Evolutionary conservation across 768 basidiomycete species (phyloP).

Genomic region (Phylloporus arenicola): DNA sequence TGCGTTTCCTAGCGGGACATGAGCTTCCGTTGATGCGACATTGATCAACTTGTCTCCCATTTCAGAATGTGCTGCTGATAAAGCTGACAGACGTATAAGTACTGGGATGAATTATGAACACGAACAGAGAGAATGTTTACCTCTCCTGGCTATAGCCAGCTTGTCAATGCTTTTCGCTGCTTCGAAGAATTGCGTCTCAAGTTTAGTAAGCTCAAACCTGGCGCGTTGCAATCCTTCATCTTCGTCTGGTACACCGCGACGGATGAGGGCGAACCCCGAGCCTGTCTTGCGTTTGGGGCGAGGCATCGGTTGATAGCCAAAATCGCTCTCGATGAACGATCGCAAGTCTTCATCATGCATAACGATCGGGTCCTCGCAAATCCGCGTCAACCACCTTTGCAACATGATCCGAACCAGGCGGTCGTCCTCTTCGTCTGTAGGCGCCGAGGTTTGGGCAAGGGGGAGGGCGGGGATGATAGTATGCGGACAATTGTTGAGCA

Average conservation of each 20-base stretch:
- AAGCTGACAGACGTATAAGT: constrained; percentile 40
- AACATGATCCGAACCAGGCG: constrained; percentile 91
- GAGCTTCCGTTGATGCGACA: constrained; percentile 83
- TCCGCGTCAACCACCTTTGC: constrained; percentile 89
- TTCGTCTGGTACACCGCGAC: constrained; percentile 83
- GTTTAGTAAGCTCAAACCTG: constrained; percentile 84
- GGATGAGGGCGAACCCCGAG: constrained; percentile 71
- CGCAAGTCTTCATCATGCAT: constrained; percentile 89
- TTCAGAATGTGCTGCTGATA: constrained; percentile 75
- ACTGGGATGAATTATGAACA: background rate
- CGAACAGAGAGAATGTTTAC: constrained; percentile 36
- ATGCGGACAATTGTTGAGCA: constrained; percentile 88
- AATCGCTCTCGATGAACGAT: constrained; percentile 95
- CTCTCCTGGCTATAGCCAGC: constrained; percentile 71
- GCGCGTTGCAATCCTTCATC: constrained; percentile 90
- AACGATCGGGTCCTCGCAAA: constrained; percentile 89
- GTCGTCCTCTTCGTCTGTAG: constrained; percentile 98
- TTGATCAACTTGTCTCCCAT: constrained; percentile 92
- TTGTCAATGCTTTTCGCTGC: constrained; percentile 89
- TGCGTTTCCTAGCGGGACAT: constrained; percentile 78
- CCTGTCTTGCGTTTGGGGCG: constrained; percentile 66
- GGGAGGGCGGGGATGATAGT: constrained; percentile 95
- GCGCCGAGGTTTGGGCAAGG: constrained; percentile 92
- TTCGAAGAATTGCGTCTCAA: constrained; percentile 90
- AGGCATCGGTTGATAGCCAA: constrained; percentile 88